Evolutionary conservation across 768 basidiomycete species (phyloP).

Genomic region (Lentinula boryana): DNA sequence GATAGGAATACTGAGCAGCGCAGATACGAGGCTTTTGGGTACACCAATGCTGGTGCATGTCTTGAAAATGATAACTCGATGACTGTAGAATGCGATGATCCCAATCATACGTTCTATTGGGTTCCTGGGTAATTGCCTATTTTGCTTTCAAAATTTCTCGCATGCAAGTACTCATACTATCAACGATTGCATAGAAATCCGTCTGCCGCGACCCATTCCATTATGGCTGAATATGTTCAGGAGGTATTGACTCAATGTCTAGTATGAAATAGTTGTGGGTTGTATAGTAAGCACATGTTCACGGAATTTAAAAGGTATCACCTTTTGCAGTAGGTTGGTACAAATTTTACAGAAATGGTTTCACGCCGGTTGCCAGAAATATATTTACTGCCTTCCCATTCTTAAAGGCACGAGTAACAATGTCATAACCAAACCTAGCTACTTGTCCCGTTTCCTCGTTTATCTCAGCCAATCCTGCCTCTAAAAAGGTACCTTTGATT

Average conservation of each 20-base stretch:
- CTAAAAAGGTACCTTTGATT: neutral
- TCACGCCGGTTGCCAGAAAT: neutral
- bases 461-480: neutral
- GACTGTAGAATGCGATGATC: neutral
- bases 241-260: conserved; percentile 1
- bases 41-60: conserved; percentile 23
- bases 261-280: neutral
- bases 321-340: too few species aligned
- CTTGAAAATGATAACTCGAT: neutral
- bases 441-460: neutral
- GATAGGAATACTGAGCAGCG: neutral
- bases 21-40: conserved; percentile 45
- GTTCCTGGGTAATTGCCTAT: conserved; percentile 1
- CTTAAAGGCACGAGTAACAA: neutral
- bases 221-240: conserved; percentile 4
- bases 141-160: neutral
- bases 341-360: neutral
- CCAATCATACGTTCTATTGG: conserved; percentile 7
- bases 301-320: too few species aligned
- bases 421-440: neutral
- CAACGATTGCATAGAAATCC: neutral
- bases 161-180: neutral
- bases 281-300: neutral
- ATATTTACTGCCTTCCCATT: conserved; percentile 3
- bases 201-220: neutral